Base-by-base conservation (phyloP, 805 yeast species). In the Ogataea glucozyma region DNA sequence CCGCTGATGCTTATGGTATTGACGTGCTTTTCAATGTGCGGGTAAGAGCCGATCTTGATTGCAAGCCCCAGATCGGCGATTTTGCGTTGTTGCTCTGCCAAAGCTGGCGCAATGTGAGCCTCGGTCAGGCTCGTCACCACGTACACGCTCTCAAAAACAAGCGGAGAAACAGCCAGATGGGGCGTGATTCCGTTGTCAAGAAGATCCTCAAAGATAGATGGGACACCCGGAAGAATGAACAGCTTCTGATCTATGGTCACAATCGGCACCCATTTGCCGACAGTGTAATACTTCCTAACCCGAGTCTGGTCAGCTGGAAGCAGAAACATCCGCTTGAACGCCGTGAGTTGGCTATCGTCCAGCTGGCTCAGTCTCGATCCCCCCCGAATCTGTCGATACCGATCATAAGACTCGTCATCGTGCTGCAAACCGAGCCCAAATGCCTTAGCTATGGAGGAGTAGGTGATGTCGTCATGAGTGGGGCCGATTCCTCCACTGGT, bases 381-480 rank as follows among this genome's bases (percentile, higher is more conserved):
- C 1, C 72, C 70, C 7, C 73, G 57, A n/a, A 79, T 60, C 16
- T 55, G 48, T 12, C 69, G 66, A 93, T 86, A 88, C 46, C 79
- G 67, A 2, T 65, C 70, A 14, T 77, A 83, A 2, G 87, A 80
- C 22, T 72, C 80, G 18, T 64, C 54, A 60, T 88, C 83, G 13
- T 82, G 58, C 32, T 60, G 62, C 44, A 80, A 61, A 0, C 74
- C 73, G 6, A 85, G 57, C 1, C 62, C 62, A 49, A 71, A 88
- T 6, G 85, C 84, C 50, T 73, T 74, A 1, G 91, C 87, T n/a
- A 88, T 61, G 1, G 86, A 71, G 40, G 78, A 79, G 61, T 88
- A 88, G 0, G 96, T 88, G 47, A 88, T 83, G 60, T 88, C 97
- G 58, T 88, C 96, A 54, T 88, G 95, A 0, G 96, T 88, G 4